phyloP scores from a whole-genome alignment of 345 rosid species.

The Cardamine resedifolia region DNA sequence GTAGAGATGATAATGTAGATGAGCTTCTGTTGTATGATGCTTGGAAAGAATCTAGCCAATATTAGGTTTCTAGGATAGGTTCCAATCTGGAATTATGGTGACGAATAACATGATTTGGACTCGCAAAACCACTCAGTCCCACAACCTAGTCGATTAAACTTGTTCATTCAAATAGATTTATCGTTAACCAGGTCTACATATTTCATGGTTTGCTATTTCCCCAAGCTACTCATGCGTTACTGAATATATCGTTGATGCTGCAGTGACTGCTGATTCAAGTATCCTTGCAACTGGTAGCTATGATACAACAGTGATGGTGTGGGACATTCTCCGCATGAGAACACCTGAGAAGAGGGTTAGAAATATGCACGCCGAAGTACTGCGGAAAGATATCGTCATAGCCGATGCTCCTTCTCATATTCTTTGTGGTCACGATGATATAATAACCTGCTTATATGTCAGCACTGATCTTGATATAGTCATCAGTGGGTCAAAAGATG shows the following conservation, averaged over 20 bases:
- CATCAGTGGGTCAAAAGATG: constrained; percentile 97
- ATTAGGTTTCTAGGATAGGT: neutral
- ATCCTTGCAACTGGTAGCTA: constrained; percentile 95
- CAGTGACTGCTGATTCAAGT: constrained; percentile 85
- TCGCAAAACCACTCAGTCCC: neutral
- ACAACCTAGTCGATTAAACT: neutral
- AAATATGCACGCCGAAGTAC: constrained; percentile 47
- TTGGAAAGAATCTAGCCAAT: neutral
- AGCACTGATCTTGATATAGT: constrained; percentile 93
- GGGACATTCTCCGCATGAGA: constrained; percentile 67
- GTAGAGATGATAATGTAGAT: constrained; percentile 17
- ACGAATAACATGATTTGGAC: neutral
- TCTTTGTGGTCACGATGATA: constrained; percentile 92
- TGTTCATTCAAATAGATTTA: neutral
- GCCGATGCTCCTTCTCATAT: constrained; percentile 92
- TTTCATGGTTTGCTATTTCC: constrained; percentile 11
- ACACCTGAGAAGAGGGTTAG: constrained; percentile 66
- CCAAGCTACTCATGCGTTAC: neutral
- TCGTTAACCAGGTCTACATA: neutral
- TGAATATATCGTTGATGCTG: constrained; percentile 32
- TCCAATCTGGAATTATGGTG: neutral
- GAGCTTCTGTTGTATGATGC: neutral
- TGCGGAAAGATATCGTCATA: constrained; percentile 68
- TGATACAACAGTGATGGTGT: constrained; percentile 96
- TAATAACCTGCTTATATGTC: constrained; percentile 81